A percentile compares a stretch with the other conserved stretches of the same genome.
phyloP scores from a whole-genome alignment of 768 basidiomycete species.

The Macrolepiota fuliginosa region DNA sequence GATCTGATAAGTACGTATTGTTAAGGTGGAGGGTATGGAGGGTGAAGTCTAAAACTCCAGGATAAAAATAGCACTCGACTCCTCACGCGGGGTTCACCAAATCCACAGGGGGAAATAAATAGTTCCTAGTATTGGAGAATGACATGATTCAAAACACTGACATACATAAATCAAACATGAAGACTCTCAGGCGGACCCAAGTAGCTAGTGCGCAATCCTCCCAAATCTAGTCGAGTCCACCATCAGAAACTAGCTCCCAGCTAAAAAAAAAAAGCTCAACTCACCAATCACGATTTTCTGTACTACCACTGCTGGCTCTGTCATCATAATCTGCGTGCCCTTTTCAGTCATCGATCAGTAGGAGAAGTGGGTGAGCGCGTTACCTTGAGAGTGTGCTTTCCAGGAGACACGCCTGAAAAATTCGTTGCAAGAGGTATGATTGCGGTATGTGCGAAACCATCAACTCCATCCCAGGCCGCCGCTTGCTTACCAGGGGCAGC shows the following conservation, averaged over 20 bases:
- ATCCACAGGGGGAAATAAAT: neutral
- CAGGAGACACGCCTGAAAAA: slow-evolving; percentile 40
- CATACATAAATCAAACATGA: slow-evolving; percentile 15
- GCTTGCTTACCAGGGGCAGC: slow-evolving; percentile 45
- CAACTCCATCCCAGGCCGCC: slow-evolving; percentile 39
- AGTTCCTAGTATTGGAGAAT: neutral
- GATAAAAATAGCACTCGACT: neutral
- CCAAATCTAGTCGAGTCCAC: slow-evolving; percentile 39
- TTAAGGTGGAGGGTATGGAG: neutral
- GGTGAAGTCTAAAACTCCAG: neutral
- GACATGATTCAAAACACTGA: neutral
- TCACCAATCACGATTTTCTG: slow-evolving; percentile 59
- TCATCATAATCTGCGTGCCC: slow-evolving; percentile 41
- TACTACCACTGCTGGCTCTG: slow-evolving; percentile 56
- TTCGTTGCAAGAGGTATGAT: slow-evolving; percentile 40
- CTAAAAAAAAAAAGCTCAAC: slow-evolving; percentile 4
- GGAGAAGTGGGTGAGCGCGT: neutral
- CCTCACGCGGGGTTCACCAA: neutral
- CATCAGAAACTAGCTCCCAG: neutral
- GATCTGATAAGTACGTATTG: neutral
- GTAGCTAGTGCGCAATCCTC: slow-evolving; percentile 52
- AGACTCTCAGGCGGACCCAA: slow-evolving; percentile 64
- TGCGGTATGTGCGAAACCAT: slow-evolving; percentile 51
- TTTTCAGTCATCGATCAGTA: neutral
- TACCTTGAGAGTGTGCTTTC: slow-evolving; percentile 58